Evolutionary conservation across 192 early-diverging fungal genomes (phyloP).

Genomic region (Podila horticola): DNA sequence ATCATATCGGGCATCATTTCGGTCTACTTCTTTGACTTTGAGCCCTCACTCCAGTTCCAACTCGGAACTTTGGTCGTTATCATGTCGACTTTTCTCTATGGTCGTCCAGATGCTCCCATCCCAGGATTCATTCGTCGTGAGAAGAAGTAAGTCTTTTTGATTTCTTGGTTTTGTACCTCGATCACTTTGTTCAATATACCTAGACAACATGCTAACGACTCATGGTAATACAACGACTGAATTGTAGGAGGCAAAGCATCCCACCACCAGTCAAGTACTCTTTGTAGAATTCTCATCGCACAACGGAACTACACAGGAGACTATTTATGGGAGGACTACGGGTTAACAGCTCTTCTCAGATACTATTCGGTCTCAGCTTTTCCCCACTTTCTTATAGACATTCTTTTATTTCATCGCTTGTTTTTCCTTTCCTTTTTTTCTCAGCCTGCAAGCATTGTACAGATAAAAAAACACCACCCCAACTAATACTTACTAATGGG

Average conservation of each 20-base stretch:
- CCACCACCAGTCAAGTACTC: conserved; percentile 37
- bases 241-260: conserved; percentile 38
- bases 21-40: conserved; percentile 80
- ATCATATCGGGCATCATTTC: conserved; percentile 84
- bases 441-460: background rate
- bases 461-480: no score
- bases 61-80: conserved; percentile 73
- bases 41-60: conserved; percentile 74
- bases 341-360: no score
- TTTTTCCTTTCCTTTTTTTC: background rate
- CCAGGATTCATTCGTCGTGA: conserved; percentile 36
- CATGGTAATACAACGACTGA: no score
- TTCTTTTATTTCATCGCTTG: no score
- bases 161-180: background rate
- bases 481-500: no score
- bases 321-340: no score
- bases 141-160: conserved; percentile 30
- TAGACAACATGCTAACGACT: background rate
- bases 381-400: no score
- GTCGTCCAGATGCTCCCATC: conserved; percentile 51
- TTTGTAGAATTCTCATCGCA: background rate
- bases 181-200: background rate
- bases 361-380: no score
- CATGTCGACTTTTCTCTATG: conserved; percentile 69
- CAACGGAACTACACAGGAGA: no score